Evolutionary conservation across 768 basidiomycete species (phyloP), one percentile per base, ranked within the genome.

Genomic region (Pulveroboletus sp.): DNA sequence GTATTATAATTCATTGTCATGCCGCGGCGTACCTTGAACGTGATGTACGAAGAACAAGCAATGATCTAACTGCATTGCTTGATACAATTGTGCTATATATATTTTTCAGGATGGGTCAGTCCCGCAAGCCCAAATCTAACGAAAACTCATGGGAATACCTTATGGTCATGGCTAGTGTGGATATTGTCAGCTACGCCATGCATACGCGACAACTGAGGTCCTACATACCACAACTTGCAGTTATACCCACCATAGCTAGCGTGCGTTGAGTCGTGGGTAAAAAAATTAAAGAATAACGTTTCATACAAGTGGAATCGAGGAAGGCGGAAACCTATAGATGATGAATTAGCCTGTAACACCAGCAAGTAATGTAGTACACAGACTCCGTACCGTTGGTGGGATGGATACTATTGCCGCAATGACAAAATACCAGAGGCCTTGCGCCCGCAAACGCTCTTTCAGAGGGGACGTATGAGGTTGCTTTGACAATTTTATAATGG

Each of bases 341-440:
- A 32, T 0, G 2, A 17, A 5, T 14, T 5, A 37, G n/a, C 20
- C 20, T 54, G 11, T 41, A 42, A n/a, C 25, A 16, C 11, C 2
- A 5, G 5, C 9, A 17, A 7, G 11, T 20, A 39, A 17, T 3
- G 6, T 2, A 24, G 19, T 47, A 9, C n/a, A n/a, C n/a, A n/a
- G n/a, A n/a, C n/a, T n/a, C n/a, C 52, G 24, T 19, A 58, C 58
- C 50, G 25, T 51, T n/a, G 58, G 47, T 21, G 47, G 34, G 16
- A 55, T 23, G 31, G 56, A 56, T 21, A 49, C 34, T 4, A 56
- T 6, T 3, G 56, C 47, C 3, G 45, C 50, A 12, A 65, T 32
- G 3, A 20, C 32, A 11, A 58, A 59, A 38, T 66, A 59, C 16
- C 42, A 7, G 12, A 64, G 17, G 11, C 54, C 61, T 37, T 63